phyloP scores from a whole-genome alignment of 371 early-diverging fungal species.

The Chytridium lagenaria region DNA sequence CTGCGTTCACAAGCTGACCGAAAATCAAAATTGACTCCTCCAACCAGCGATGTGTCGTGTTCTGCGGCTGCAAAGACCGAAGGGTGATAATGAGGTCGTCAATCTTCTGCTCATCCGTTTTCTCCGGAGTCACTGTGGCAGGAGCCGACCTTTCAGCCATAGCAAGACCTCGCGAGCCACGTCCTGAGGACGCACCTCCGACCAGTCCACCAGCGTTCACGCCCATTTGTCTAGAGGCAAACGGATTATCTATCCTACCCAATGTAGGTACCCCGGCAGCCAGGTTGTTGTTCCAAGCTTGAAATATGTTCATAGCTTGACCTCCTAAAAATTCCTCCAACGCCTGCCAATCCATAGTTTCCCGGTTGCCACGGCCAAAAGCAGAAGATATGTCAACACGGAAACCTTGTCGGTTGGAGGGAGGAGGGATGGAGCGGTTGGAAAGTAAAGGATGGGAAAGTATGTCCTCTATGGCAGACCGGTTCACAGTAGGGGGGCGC shows the following conservation, averaged over 20 bases:
- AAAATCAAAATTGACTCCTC: constrained; percentile 87
- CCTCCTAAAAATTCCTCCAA: background rate
- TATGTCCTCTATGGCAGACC: background rate
- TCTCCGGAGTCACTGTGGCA: no score
- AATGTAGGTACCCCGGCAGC: no score
- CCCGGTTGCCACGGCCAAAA: background rate
- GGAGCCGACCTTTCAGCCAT: no score
- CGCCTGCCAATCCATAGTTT: background rate
- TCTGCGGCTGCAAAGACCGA: constrained; percentile 31
- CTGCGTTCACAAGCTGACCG: constrained; percentile 55
- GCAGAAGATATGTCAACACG: background rate
- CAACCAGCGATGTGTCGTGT: constrained; percentile 83
- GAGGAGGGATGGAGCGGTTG: background rate
- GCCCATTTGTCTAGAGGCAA: no score
- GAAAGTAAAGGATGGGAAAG: background rate
- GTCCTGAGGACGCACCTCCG: no score
- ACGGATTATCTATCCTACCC: no score
- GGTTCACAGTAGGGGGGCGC: background rate
- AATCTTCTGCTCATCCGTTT: no score
- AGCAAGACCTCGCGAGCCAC: no score
- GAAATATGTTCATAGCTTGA: background rate
- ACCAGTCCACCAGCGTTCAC: background rate
- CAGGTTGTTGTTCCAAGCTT: constrained; percentile 7
- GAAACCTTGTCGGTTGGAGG: no score
- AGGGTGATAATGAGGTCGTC: no score